Base-by-base conservation (phyloP, 768 basidiomycete genomes). In the Neoboletus subvelutipes region DNA sequence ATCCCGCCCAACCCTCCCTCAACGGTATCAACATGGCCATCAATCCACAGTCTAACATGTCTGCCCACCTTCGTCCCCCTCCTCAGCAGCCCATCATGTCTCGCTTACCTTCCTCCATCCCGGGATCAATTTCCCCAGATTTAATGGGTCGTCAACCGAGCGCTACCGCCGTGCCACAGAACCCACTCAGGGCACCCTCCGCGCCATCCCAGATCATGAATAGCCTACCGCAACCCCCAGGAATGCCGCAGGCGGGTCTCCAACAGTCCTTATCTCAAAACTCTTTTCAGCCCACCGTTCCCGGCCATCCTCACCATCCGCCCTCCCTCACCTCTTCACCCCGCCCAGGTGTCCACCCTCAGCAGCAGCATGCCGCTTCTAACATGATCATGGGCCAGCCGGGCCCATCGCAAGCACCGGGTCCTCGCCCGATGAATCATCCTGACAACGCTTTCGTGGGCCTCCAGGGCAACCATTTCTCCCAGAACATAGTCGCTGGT, bases 141-240 rank as follows among this genome's bases (percentile, higher is more conserved):
- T 73, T 79, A 59, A 75, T 79, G 67, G 74, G 68, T 48, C 72
- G 77, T 54, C 78, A 77, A 64, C 68, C 69, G 50, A 68, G 74
- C 64, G 70, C 74, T 54, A 39, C 65, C 17, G 74, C 73, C 11
- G 75, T 80, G 63, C 75, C 77, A 39, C 78, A 76, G 59, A 76
- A 76, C 64, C 59, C 74, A 60, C 66, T 72, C 50, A 78, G 84
- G 45, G 65, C 80, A 11, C 63, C 75, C 29, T 76, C 83, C 7
- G 69, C 77, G 10, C 75, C 74, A 60, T 67, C 76, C 33, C 80
- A 76, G 63, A 71, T 83, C 41, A 83, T 87, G 80, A 76, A 72
- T 57, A 75, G 71, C 59, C 66, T 76, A 51, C 18, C 70, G 15
- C 76, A 75, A 59, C 73, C 75, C 41, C 67, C 70, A 20, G 67